A percentile compares a stretch with the other conserved stretches of the same genome.
These are phyloP conservation scores for Colletotrichum falcatum DNA, from an alignment of 2,329 filamentous ascomycete genomes.

Conservation along the genomic window DNA sequence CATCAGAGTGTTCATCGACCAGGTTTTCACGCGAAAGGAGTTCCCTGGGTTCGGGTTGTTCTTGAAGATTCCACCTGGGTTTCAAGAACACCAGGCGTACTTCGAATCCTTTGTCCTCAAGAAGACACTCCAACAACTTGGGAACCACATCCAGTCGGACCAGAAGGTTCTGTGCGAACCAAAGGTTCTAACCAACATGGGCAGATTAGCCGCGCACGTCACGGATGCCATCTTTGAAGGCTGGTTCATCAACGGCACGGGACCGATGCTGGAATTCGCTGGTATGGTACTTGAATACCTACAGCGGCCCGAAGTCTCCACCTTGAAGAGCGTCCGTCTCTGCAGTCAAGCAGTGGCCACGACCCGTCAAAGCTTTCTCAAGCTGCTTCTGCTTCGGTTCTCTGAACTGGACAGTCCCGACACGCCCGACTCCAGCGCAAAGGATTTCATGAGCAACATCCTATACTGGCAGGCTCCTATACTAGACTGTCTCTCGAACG, in stretches of 20 bases:
- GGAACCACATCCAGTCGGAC: constrained; percentile 76
- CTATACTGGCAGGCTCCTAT: constrained; percentile 97
- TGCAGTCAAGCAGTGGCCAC: constrained; percentile 85
- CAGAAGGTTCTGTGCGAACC: constrained; percentile 83
- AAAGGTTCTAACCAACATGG: constrained; percentile 86
- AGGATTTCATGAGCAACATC: constrained; percentile 83
- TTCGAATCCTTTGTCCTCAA: constrained; percentile 92
- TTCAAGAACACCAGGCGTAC: constrained; percentile 93
- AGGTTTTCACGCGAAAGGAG: constrained; percentile 87
- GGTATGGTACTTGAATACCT: constrained; percentile 90
- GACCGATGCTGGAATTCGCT: constrained; percentile 85
- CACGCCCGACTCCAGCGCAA: constrained; percentile 70
- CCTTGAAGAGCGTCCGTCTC: constrained; percentile 88
- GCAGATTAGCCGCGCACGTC: constrained; percentile 83
- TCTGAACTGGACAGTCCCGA: constrained; percentile 82
- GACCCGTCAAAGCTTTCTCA: constrained; percentile 82
- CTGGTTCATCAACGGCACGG: constrained; percentile 92
- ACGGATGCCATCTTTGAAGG: constrained; percentile 94
- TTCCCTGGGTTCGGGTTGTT: constrained; percentile 90
- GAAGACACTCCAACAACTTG: constrained; percentile 78
- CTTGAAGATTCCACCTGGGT: constrained; percentile 89
- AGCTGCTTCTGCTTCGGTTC: constrained; percentile 81
- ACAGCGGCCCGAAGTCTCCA: constrained; percentile 84
- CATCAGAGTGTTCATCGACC: constrained; percentile 84
- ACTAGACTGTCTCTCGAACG: constrained; percentile 79